Conservation (phyloP, 148 eudicot species). For the Selenicereus undatus region DNA sequence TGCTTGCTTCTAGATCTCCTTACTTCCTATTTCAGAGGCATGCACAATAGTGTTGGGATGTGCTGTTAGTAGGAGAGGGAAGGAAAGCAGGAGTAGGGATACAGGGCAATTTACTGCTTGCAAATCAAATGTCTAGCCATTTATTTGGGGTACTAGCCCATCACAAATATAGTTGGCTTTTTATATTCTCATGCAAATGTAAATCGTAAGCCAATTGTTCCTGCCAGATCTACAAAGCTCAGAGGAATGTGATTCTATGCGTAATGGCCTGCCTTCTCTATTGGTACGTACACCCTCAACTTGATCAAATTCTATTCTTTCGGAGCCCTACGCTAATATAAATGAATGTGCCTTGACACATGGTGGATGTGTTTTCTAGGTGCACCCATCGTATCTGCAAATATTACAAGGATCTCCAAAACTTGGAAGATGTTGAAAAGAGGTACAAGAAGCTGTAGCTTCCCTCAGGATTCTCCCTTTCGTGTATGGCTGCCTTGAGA, state of each 20-base stretch:
- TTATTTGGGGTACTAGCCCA: no score
- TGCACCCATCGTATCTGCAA: slow-evolving; percentile 79
- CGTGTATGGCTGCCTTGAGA: not conserved
- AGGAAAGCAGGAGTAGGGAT: no score
- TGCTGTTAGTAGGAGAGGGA: no score
- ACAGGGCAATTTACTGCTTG: no score
- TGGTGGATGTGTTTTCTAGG: slow-evolving; percentile 34
- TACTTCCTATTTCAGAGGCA: no score
- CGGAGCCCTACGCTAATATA: not conserved
- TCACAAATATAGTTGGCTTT: not conserved
- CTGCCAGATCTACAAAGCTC: slow-evolving; percentile 80
- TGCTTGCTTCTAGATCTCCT: no score
- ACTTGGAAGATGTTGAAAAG: slow-evolving; percentile 94
- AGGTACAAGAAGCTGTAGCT: slow-evolving; percentile 74
- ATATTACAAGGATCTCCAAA: slow-evolving; percentile 68
- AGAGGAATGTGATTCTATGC: slow-evolving; percentile 81
- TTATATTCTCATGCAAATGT: not conserved
- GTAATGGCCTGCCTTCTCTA: slow-evolving; percentile 67
- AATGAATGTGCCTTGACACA: not conserved
- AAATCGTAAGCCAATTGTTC: not conserved
- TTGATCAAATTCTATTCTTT: not conserved
- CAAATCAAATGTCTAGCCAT: no score
- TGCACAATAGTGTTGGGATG: no score
- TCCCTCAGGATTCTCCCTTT: not conserved
- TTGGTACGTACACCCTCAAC: slow-evolving; percentile 45